Percentiles rank a stretch among this genome's conserved stretches.
These are phyloP conservation scores for Candida stauntonica DNA, from an alignment of 805 yeast genomes.

Conservation along the genomic window DNA sequence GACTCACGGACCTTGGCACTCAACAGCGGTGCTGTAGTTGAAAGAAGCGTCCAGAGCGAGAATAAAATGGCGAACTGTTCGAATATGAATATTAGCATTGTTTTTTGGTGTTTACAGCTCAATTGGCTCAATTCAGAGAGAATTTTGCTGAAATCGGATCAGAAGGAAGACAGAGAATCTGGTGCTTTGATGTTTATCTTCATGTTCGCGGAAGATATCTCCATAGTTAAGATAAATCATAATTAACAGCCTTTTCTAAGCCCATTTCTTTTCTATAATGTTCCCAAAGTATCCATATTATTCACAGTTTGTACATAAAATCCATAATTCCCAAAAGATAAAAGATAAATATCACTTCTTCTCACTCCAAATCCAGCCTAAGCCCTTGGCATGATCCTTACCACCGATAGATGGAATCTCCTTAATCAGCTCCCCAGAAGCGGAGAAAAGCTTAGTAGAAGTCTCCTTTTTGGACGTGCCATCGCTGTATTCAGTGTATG, in stretches of 20 bases:
- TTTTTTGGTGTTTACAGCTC: neutral
- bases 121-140: too few relatives aligned
- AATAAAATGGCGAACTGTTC: neutral
- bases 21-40: conserved; percentile 1
- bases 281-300: neutral
- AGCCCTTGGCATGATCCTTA: conserved; percentile 7
- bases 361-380: conserved; percentile 23
- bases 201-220: too few relatives aligned
- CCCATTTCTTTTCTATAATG: too few relatives aligned
- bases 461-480: conserved; percentile 38
- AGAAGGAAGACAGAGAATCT: too few relatives aligned
- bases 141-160: too few relatives aligned
- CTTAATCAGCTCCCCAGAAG: conserved; percentile 35
- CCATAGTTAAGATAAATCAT: too few relatives aligned
- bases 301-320: neutral
- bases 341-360: neutral
- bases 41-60: conserved; percentile 1
- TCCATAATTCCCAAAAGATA: too few relatives aligned
- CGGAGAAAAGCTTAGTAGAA: conserved; percentile 34
- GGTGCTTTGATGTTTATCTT: too few relatives aligned
- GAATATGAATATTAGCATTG: neutral
- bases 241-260: too few relatives aligned
- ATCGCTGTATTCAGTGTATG: conserved; percentile 37
- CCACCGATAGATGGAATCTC: conserved; percentile 5
- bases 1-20: neutral